Conservation (phyloP, 768 basidiomycete species). For the Hygrophorus russula region DNA sequence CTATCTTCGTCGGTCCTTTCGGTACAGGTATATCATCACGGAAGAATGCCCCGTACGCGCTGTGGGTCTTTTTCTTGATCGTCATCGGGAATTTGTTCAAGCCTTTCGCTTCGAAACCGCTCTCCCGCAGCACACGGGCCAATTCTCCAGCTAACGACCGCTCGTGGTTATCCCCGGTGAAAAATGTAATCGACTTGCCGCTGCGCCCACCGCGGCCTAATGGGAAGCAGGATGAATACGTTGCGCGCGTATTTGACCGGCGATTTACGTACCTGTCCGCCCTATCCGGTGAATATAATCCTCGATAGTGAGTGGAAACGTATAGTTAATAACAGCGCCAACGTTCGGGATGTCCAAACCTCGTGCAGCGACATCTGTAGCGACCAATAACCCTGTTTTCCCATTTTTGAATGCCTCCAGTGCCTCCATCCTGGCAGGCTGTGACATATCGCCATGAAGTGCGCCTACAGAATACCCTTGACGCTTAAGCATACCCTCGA, state of each 20-base stretch:
- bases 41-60: conserved; percentile 83
- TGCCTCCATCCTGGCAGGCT: conserved; percentile 73
- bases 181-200: conserved; percentile 93
- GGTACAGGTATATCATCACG: conserved; percentile 52
- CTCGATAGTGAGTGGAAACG: conserved; percentile 95
- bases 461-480: conserved; percentile 72
- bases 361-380: conserved; percentile 95
- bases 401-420: conserved; percentile 83
- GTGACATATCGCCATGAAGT: conserved; percentile 87
- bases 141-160: conserved; percentile 84
- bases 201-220: conserved; percentile 80
- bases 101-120: conserved; percentile 61
- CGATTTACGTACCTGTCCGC: conserved; percentile 52
- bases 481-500: conserved; percentile 65
- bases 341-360: conserved; percentile 98
- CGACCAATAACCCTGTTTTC: conserved; percentile 72
- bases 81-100: conserved; percentile 87
- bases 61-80: conserved; percentile 92
- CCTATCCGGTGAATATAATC: conserved; percentile 89
- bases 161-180: conserved; percentile 86
- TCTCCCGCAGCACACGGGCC: conserved; percentile 81
- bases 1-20: conserved; percentile 66
- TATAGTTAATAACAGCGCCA: conserved; percentile 89
- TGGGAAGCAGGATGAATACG: background rate
- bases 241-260: conserved; percentile 3